Conservation (phyloP, 306 rosid genomes). For the barrel medic (Medicago truncatula) region MtrunA17r5.0-ANR NC_053043.1:44296501-44297000, state of each 20-base stretch:
- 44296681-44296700: conserved; percentile 78
- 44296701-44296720: conserved; percentile 85
- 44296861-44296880: background rate
- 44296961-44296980: background rate
- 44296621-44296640: conserved; percentile 22
- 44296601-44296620: conserved; percentile 38
- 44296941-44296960: background rate
- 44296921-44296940: background rate
- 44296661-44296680: conserved; percentile 78
- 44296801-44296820: conserved; percentile 24
- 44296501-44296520: conserved; percentile 4
- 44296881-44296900: background rate
- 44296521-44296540: conserved; percentile 18
- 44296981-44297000: no score
- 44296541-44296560: conserved; percentile 27
- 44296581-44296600: conserved; percentile 22
- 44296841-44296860: background rate
- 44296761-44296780: background rate
- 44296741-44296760: conserved; percentile 7
- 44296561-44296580: conserved; percentile 36
- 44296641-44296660: conserved; percentile 75
- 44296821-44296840: background rate
- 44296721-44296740: conserved; percentile 30
- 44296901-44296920: background rate
- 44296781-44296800: conserved; percentile 24